These are phyloP conservation scores for Cotoneaster glaucophyllus DNA, from an alignment of 306 rosid species.

Conservation along the genomic window DNA sequence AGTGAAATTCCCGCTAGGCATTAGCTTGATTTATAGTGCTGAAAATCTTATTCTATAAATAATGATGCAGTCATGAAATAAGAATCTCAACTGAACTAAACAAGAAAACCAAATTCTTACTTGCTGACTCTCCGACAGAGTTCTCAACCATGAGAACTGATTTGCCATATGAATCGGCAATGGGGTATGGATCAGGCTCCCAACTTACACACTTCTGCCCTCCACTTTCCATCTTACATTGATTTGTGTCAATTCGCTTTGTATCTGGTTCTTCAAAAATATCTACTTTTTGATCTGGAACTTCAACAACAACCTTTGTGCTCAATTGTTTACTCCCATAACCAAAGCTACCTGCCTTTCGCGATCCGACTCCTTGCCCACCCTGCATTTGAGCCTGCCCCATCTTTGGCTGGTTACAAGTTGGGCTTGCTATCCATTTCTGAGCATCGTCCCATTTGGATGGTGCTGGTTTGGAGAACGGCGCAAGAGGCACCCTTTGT, in stretches of 20 bases:
- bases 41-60: not conserved
- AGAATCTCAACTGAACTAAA: not conserved
- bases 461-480: constrained; percentile 86
- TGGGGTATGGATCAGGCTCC: constrained; percentile 62
- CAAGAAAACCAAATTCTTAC: constrained; percentile 22
- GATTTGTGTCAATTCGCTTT: constrained; percentile 69
- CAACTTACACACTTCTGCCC: constrained; percentile 61
- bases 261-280: constrained; percentile 84
- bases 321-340: constrained; percentile 55
- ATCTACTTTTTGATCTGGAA: constrained; percentile 47
- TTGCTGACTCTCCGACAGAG: constrained; percentile 34
- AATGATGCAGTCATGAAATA: constrained; percentile 1
- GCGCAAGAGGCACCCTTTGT: constrained; percentile 62
- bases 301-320: constrained; percentile 79
- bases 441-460: constrained; percentile 99
- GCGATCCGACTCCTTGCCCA: constrained; percentile 46
- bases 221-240: constrained; percentile 52
- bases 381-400: constrained; percentile 51
- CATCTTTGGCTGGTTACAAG: constrained; percentile 57
- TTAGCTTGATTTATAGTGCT: not conserved
- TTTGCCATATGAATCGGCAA: constrained; percentile 58
- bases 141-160: constrained; percentile 41
- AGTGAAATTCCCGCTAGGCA: too few species aligned
- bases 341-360: constrained; percentile 46
- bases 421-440: constrained; percentile 97